Evolutionary conservation across 2,329 filamentous ascomycete species (phyloP), one percentile per base, ranked within the genome.

Genomic region (Ascochyta koolunga): DNA sequence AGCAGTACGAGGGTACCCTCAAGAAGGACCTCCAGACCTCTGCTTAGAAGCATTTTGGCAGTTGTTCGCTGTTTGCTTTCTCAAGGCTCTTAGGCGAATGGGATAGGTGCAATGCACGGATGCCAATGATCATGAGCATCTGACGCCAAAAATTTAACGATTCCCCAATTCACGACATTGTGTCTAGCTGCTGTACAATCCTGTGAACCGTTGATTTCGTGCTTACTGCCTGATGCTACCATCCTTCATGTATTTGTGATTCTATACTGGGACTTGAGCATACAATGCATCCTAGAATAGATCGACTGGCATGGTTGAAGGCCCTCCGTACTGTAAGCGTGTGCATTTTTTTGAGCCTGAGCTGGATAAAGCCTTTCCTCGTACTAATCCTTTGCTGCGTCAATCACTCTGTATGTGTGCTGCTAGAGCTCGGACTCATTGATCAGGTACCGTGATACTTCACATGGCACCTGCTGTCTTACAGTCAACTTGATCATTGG

Each of bases 1-100:
- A 90, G 84, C 88, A 91, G 79, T 95, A 91, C 86, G 80, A 96
- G 82, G 95, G 95, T 84, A 96, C 92, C 56, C 91, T 99, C 90
- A 99, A 99, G 92, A 99, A 98, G 91, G 95, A 99, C 75, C 80
- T 89, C 70, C 78, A 80, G 74, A 75, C 80, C 74, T 77, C 80
- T 69, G 76, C 80, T 72, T 86, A 83, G 78, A 68, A 55, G 39
- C 47, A 32, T 60, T 58, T 56, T 67, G 61, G 64, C 59, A 63
- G 53, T 58, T 55, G 58, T 60, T 62, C 51, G 64, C 56, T 66
- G 65, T 61, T 64, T 67, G 50, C 62, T 72, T 73, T 67, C 65
- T 71, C 63, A 65, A 66, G 67, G 62, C 54, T 66, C 57, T 67
- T 66, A 66, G 70, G 71, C 68, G 72, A 71, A 72, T 64, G 71